These are phyloP conservation scores for Pisolithus tinctorius DNA, from an alignment of 768 basidiomycete genomes.

Conservation along the genomic window DNA sequence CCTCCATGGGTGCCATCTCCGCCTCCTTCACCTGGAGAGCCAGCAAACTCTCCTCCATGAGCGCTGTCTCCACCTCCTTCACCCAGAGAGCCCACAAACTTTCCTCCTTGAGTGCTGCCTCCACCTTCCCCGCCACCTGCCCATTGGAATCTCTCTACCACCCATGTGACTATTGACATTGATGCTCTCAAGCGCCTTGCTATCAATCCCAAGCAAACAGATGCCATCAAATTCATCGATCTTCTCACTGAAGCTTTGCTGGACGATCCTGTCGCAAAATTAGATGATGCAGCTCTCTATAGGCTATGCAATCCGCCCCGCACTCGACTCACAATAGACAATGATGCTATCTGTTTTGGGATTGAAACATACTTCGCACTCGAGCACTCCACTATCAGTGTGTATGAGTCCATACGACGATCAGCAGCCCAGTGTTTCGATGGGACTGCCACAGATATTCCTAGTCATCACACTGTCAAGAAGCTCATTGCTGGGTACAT, in stretches of 20 bases:
- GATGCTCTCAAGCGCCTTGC: background rate
- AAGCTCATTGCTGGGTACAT: background rate
- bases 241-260: slow-evolving; percentile 7
- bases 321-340: slow-evolving; percentile 10
- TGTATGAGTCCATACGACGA: background rate
- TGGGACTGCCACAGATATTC: slow-evolving; percentile 7
- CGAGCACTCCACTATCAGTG: background rate
- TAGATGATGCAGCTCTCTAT: slow-evolving; percentile 13
- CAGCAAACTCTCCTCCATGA: background rate
- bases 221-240: slow-evolving; percentile 6
- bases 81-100: background rate
- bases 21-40: no score
- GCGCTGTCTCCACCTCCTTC: background rate
- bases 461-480: background rate
- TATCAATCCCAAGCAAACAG: background rate
- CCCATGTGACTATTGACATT: background rate
- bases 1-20: no score
- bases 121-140: background rate
- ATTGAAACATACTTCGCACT: slow-evolving; percentile 3
- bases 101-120: background rate
- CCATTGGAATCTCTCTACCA: background rate
- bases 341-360: slow-evolving; percentile 5
- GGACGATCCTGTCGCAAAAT: slow-evolving; percentile 3
- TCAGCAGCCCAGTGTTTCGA: background rate
- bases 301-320: slow-evolving; percentile 22